Conservation (phyloP, 73 alveolate genomes). For the Tetrahymena malaccensis region DNA sequence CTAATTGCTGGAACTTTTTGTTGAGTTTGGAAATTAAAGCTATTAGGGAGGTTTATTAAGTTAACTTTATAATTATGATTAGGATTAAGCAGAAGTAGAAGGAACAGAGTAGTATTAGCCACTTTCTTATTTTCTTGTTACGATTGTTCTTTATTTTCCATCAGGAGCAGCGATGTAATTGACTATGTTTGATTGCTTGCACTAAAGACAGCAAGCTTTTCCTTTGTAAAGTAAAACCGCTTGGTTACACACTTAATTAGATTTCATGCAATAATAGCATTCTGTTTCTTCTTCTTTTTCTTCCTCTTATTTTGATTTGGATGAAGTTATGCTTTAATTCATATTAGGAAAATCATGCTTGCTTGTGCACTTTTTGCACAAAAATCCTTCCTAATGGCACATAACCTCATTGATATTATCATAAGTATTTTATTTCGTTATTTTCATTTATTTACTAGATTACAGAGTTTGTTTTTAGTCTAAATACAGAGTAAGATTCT, state of each 20-base stretch:
- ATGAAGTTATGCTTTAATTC: not conserved
- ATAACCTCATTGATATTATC: not conserved
- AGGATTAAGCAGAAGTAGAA: not conserved
- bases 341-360: not conserved
- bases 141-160: not conserved
- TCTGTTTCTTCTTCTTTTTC: not conserved
- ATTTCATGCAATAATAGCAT: not conserved
- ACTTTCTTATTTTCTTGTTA: not conserved
- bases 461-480: too few relatives aligned
- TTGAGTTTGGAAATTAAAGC: not conserved
- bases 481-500: too few relatives aligned
- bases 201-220: not conserved
- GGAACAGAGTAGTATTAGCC: not conserved
- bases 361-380: not conserved
- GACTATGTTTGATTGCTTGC: not conserved
- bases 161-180: not conserved
- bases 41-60: not conserved
- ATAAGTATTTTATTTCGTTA: not conserved
- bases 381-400: not conserved
- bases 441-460: not conserved
- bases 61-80: not conserved
- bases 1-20: not conserved
- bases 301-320: not conserved
- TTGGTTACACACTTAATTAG: not conserved
- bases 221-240: not conserved